These are phyloP conservation scores for Aureobasidium leucospermi DNA, from an alignment of 2,329 filamentous ascomycete species.

Conservation along the genomic window DNA sequence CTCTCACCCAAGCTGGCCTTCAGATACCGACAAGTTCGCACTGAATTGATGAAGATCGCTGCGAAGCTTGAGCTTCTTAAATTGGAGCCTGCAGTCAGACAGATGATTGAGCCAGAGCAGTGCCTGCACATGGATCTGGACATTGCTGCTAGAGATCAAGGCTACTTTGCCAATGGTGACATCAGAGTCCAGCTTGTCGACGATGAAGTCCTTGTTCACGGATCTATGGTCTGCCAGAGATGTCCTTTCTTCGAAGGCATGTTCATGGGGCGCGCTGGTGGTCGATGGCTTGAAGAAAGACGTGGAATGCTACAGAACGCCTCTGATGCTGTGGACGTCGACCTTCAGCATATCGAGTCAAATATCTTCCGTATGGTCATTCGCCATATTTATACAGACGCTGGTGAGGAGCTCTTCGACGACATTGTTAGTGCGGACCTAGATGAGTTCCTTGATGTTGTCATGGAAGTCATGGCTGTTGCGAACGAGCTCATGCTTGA, in stretches of 20 bases:
- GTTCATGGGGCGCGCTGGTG: conserved; percentile 79
- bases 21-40: conserved; percentile 71
- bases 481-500: conserved; percentile 96
- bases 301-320: conserved; percentile 42
- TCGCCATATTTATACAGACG: conserved; percentile 75
- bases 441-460: conserved; percentile 80
- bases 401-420: conserved; percentile 74
- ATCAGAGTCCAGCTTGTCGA: conserved; percentile 71
- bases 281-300: conserved; percentile 72
- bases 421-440: conserved; percentile 61
- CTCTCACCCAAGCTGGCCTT: conserved; percentile 58
- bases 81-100: conserved; percentile 68
- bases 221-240: conserved; percentile 68
- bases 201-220: conserved; percentile 63
- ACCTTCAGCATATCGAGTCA: conserved; percentile 72
- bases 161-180: conserved; percentile 74
- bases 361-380: conserved; percentile 72
- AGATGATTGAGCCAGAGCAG: conserved; percentile 60
- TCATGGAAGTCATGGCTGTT: conserved; percentile 82
- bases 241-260: conserved; percentile 90
- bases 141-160: conserved; percentile 57
- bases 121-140: conserved; percentile 64
- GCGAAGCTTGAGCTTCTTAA: conserved; percentile 60
- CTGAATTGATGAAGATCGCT: conserved; percentile 82
- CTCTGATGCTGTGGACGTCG: conserved; percentile 56